phyloP scores from a whole-genome alignment of 2,329 filamentous ascomycete genomes.

The Achaetomium macrosporum region DNA sequence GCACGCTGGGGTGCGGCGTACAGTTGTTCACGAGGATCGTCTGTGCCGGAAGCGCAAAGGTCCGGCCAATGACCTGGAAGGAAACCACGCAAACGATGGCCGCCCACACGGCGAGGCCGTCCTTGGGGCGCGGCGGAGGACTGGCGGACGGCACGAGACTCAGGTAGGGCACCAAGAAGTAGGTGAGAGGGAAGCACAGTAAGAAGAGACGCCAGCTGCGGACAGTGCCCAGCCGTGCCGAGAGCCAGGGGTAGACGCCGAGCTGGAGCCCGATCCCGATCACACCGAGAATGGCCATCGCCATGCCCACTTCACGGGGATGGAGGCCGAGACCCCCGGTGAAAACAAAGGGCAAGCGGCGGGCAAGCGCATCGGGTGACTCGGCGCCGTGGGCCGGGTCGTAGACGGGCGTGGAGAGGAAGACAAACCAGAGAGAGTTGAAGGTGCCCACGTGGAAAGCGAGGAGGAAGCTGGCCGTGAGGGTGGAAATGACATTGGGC shows the following conservation, averaged over 20 bases:
- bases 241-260: conserved; percentile 63
- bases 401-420: conserved; percentile 65
- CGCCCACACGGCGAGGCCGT: conserved; percentile 56
- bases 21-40: conserved; percentile 58
- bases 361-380: conserved; percentile 26
- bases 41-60: conserved; percentile 57
- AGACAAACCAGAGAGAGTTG: conserved; percentile 70
- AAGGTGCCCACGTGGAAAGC: conserved; percentile 71
- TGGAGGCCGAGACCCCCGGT: conserved; percentile 71
- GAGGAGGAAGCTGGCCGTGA: conserved; percentile 63
- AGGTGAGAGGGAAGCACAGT: conserved; percentile 64
- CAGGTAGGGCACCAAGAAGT: conserved; percentile 64
- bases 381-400: conserved; percentile 33
- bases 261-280: conserved; percentile 72
- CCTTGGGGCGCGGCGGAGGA: conserved; percentile 45
- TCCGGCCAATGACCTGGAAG: conserved; percentile 66
- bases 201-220: conserved; percentile 63
- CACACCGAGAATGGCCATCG: conserved; percentile 68
- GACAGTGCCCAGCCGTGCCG: conserved; percentile 61
- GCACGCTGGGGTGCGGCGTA: conserved; percentile 51
- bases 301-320: conserved; percentile 65
- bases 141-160: conserved; percentile 57
- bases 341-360: conserved; percentile 54
- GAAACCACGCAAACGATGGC: conserved; percentile 57
- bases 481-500: conserved; percentile 46